Percentiles rank a stretch among this genome's conserved stretches.
Evolutionary conservation across 345 rosid species (phyloP).

Genomic region (Rhodamnia rubescens): DNA sequence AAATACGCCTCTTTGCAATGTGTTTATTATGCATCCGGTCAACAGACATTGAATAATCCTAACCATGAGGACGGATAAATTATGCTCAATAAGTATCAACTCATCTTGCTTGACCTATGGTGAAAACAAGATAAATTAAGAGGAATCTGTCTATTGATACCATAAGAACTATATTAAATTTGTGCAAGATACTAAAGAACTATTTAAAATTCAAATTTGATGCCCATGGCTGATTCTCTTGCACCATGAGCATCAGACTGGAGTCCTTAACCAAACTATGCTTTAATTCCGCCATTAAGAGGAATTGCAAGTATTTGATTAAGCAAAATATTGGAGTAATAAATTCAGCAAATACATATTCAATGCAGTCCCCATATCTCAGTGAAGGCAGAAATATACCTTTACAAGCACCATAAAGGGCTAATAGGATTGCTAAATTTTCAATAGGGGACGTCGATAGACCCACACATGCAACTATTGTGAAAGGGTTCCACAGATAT

Average conservation of each 20-base stretch:
- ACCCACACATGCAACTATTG: constrained; percentile 73
- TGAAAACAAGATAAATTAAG: neutral
- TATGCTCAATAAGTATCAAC: neutral
- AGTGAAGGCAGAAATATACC: constrained; percentile 34
- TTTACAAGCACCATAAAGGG: constrained; percentile 68
- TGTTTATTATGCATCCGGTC: neutral
- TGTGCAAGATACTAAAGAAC: neutral
- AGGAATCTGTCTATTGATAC: neutral
- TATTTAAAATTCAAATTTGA: neutral
- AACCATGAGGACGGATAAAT: neutral
- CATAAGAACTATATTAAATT: too few relatives aligned
- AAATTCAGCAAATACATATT: neutral
- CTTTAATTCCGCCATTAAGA: neutral
- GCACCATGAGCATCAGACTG: neutral
- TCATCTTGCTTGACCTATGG: neutral
- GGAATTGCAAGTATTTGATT: neutral
- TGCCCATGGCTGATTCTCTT: neutral
- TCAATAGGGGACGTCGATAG: constrained; percentile 83
- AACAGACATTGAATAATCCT: neutral
- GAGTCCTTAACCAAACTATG: neutral
- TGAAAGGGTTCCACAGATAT: constrained; percentile 90
- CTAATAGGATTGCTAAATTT: constrained; percentile 50
- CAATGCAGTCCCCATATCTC: neutral
- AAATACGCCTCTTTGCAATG: neutral
- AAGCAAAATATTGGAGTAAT: neutral